Evolutionary conservation across 805 yeast genomes (phyloP).

Genomic region (Metschnikowia amazonensis): DNA sequence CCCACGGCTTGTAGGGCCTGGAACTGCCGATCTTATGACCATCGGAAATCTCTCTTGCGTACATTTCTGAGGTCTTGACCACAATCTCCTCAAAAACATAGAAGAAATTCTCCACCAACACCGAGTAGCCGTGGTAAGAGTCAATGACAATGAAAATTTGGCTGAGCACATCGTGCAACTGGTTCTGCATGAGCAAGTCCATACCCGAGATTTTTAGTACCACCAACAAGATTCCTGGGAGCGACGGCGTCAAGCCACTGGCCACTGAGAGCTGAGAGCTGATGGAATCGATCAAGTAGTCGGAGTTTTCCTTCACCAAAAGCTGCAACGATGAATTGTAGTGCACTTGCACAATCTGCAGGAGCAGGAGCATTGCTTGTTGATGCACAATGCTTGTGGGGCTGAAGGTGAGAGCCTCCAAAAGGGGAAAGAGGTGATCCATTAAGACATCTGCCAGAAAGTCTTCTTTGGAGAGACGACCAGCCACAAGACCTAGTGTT

Average conservation of each 20-base stretch:
- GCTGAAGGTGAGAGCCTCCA: slow-evolving; percentile 63
- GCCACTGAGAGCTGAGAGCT: slow-evolving; percentile 67
- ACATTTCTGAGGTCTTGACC: slow-evolving; percentile 41
- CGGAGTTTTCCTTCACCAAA: slow-evolving; percentile 64
- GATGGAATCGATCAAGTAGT: slow-evolving; percentile 77
- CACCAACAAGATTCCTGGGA: slow-evolving; percentile 65
- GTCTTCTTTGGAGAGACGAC: slow-evolving; percentile 23
- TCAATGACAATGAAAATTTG: slow-evolving; percentile 77
- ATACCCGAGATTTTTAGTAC: slow-evolving; percentile 69
- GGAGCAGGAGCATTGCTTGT: slow-evolving; percentile 56
- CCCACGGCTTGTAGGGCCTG: slow-evolving; percentile 53
- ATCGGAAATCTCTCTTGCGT: slow-evolving; percentile 17
- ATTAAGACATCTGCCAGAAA: slow-evolving; percentile 52
- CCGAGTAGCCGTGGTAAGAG: slow-evolving; percentile 76
- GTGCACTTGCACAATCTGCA: slow-evolving; percentile 45
- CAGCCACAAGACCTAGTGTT: slow-evolving; percentile 36
- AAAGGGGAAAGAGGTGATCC: slow-evolving; percentile 67
- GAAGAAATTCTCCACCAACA: slow-evolving; percentile 70
- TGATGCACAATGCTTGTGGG: slow-evolving; percentile 42
- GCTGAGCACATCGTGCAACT: slow-evolving; percentile 67
- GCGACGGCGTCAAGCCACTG: slow-evolving; percentile 62
- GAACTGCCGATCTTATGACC: neutral
- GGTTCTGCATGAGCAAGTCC: slow-evolving; percentile 49
- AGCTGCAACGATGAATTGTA: slow-evolving; percentile 49
- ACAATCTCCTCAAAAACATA: slow-evolving; percentile 62